These are phyloP conservation scores for Apiotrichum montevideense DNA, from an alignment of 1,284 basidiomycete genomes.

Conservation along the genomic window DNA sequence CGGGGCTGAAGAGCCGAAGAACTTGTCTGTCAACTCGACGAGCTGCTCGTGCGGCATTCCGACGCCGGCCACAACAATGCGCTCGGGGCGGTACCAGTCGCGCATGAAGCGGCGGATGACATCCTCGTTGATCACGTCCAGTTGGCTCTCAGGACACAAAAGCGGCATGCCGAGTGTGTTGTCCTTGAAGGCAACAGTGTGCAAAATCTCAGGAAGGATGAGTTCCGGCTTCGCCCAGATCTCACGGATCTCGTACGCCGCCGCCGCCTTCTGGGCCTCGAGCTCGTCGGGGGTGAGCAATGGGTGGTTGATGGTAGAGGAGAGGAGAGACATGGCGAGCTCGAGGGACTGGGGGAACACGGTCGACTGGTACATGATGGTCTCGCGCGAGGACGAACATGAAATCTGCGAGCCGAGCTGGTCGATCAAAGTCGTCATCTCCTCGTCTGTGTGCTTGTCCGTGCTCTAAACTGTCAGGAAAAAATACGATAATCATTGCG, in stretches of 20 bases:
- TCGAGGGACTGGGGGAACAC: constrained; percentile 82
- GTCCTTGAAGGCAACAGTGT: constrained; percentile 73
- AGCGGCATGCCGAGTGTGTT: constrained; percentile 83
- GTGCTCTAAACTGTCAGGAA: constrained; percentile 47
- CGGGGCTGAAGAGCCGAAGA: constrained; percentile 63
- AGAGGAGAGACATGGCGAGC: constrained; percentile 76
- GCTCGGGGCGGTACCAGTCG: constrained; percentile 85
- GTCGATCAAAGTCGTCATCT: constrained; percentile 79
- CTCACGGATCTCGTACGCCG: constrained; percentile 88
- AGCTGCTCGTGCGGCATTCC: constrained; percentile 86
- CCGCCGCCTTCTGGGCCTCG: constrained; percentile 75
- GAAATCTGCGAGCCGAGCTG: constrained; percentile 86
- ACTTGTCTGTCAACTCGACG: constrained; percentile 73
- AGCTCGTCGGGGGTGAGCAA: constrained; percentile 73
- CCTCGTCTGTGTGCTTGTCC: constrained; percentile 51
- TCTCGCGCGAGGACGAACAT: constrained; percentile 84
- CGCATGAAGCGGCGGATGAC: constrained; percentile 64
- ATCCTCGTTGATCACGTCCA: constrained; percentile 62
- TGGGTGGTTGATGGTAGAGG: constrained; percentile 83
- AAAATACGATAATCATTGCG: neutral
- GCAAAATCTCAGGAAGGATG: constrained; percentile 88
- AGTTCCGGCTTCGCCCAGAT: constrained; percentile 85
- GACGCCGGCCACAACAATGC: constrained; percentile 89
- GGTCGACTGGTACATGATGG: constrained; percentile 97
- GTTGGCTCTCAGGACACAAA: constrained; percentile 77